Conservation (phyloP, 2,329 filamentous ascomycete genomes). For the Calycina herbarum region DNA sequence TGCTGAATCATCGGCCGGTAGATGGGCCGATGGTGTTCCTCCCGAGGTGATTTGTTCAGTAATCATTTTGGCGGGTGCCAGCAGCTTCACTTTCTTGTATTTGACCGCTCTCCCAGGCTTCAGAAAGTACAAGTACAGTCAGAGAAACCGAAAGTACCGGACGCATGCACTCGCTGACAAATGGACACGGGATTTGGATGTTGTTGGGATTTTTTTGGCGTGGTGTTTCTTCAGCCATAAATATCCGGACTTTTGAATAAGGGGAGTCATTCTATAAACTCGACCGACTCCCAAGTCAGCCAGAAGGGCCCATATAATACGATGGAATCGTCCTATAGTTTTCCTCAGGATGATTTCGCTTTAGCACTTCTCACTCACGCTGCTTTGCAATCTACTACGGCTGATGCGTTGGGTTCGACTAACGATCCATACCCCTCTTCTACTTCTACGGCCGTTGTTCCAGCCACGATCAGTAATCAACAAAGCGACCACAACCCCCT, state of each 20-base stretch:
- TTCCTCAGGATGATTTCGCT: constrained; percentile 31
- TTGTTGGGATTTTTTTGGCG: not conserved
- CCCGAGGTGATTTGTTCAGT: not conserved
- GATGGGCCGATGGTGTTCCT: not conserved
- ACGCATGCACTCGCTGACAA: not conserved
- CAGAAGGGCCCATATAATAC: constrained; percentile 7
- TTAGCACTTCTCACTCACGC: constrained; percentile 32
- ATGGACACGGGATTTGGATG: not conserved
- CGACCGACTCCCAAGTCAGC: too few relatives aligned
- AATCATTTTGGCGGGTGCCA: not conserved
- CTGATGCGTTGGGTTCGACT: not conserved
- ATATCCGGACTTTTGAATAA: too few relatives aligned
- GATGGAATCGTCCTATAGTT: constrained; percentile 27
- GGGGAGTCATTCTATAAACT: too few relatives aligned
- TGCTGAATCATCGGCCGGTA: not conserved
- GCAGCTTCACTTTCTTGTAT: not conserved
- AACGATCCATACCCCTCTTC: not conserved
- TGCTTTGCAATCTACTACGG: constrained; percentile 25
- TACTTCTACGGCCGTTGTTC: not conserved
- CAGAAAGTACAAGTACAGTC: not conserved
- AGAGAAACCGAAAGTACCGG: not conserved
- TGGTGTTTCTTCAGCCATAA: too few relatives aligned
- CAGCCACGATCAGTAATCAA: constrained; percentile 19
- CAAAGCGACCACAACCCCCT: constrained; percentile 4
- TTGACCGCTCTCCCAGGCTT: not conserved